Evolutionary conservation across 176 grass and related monocot genomes (phyloP).

Genomic region (Phoenix dactylifera): DNA sequence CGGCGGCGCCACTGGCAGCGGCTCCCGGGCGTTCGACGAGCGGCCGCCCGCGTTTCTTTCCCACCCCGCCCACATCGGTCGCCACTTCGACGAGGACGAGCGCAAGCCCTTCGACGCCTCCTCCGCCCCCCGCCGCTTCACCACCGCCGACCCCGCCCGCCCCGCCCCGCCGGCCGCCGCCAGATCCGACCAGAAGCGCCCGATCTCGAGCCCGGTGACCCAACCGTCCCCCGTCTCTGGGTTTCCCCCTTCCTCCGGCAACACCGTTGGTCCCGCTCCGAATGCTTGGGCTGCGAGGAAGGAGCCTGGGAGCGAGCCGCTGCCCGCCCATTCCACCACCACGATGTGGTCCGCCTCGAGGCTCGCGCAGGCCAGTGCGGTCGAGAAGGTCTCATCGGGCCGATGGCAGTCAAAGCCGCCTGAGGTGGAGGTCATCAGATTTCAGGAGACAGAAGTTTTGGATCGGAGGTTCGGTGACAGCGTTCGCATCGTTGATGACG

Average conservation of each 20-base stretch:
- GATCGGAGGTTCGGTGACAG: slow-evolving; percentile 9
- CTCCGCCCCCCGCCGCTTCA: slow-evolving; percentile 25
- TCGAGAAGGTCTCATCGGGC: slow-evolving; percentile 98
- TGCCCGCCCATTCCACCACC: neutral
- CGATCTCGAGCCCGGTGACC: slow-evolving; percentile 10
- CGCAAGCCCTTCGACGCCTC: slow-evolving; percentile 78
- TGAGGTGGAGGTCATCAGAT: slow-evolving; percentile 7
- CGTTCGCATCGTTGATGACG: neutral
- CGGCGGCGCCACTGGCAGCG: slow-evolving; percentile 26
- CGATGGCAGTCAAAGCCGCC: slow-evolving; percentile 51
- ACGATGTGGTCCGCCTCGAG: slow-evolving; percentile 52
- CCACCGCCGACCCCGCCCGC: slow-evolving; percentile 17
- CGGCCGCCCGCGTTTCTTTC: slow-evolving; percentile 40
- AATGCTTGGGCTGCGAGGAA: slow-evolving; percentile 65
- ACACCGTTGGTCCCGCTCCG: slow-evolving; percentile 6
- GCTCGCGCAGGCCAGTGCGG: slow-evolving; percentile 85
- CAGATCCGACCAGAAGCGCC: slow-evolving; percentile 39
- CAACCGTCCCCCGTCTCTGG: neutral
- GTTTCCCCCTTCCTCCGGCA: neutral
- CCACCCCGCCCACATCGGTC: slow-evolving; percentile 46
- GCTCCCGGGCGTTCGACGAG: slow-evolving; percentile 19
- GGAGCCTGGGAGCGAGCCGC: slow-evolving; percentile 31
- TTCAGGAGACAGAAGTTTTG: slow-evolving; percentile 9
- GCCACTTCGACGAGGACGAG: slow-evolving; percentile 98
- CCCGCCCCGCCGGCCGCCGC: neutral